Base-by-base conservation (phyloP, 2,329 filamentous ascomycete species). In the Arachnomyces sp. region DNA sequence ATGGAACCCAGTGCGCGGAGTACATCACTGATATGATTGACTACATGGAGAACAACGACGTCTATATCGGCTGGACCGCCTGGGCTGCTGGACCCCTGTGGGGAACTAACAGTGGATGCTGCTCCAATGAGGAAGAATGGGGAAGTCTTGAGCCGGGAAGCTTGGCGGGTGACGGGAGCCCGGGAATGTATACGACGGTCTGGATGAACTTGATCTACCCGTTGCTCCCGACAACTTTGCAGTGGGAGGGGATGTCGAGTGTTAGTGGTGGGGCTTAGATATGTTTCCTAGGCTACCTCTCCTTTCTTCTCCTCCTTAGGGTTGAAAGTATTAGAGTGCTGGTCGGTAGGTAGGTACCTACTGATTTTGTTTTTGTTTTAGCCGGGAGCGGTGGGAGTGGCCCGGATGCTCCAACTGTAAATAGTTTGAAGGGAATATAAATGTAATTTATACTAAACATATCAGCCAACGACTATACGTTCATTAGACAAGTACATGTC, bases 141-240 rank as follows among this genome's bases (percentile, higher is more conserved):
- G 69, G 69, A 3, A 70, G 65, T 41, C 52, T 73, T 28, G 69
- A 73, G 49, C 69, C 69, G 0, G 66, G 65, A 0, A 72, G 67
- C 53, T 55, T 56, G 43, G 66, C 69, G 0, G 52, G 44, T 0
- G 68, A 62, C 47, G 69, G 69, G 12, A 55, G 57, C 2, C 66
- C 65, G 2, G 59, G 69, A 3, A 44, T 71, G 43, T 72, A 73
- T 44, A 61, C 66, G 14, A 70, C 64, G 1, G 60, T 73, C 30
- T 73, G 68, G 68, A 14, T 63, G 29, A 58, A 61, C n/a, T 57
- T 62, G 2, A 60, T 72, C 28, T 60, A 69, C 50, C 64, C 65
- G n/a, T 54, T 68, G 21, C 52, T 72, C 9, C 68, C 69, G 1
- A 56, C 47, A 9, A 53, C 54, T 44, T 51, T 71, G 50, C 62